Base-by-base conservation (phyloP, 2,329 filamentous ascomycete genomes). In the Fusarium sp. region DNA sequence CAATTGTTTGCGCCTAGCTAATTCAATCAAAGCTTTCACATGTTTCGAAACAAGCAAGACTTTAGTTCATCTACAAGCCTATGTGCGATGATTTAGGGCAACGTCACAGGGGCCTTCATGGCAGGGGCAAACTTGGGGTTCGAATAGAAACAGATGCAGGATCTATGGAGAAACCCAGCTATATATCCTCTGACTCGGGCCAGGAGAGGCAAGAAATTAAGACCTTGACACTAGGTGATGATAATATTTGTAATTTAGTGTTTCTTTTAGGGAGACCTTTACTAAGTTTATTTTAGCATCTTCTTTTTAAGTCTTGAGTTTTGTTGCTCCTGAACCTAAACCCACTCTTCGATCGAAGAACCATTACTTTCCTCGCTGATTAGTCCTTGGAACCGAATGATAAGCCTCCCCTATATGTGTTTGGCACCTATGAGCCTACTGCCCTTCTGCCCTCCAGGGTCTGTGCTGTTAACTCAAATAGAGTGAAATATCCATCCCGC, bases 51-150 rank as follows among this genome's bases (percentile, higher is more conserved):
- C 12, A 37, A 52, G 2, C 14, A n/a, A 38, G 4, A 16, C 1
- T 27, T 52, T 10, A 38, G 23, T 25, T n/a, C 33, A 16, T 18
- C 14, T n/a, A 38, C 5, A 16, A 21, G 19, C 23, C 5, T 16
- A 33, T 16, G 3, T 10, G 2, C 2, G 92, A 92, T 74, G 91
- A 94, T 70, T 86, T 89, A 73, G 7, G 92, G 89, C 85, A 94
- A 98, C 89, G 97, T 91, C 7, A 95, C 95, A 73, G 98, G 81
- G 4, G 95, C 95, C 83, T 96, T 97, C 79, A 98, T 92, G 1
- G 94, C 91, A 82, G 98, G 98, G 65, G 92, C 92, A 81, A 97
- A 96, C 85, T 98, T 98, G 86, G 98, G 98, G 85, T 98, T 98
- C 48, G 95, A 95, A 79, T 98, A 98, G 2, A 94, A 95, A 74